phyloP scores from a whole-genome alignment of 2,329 filamentous ascomycete species.

The Trichothecium sympodiale region DNA sequence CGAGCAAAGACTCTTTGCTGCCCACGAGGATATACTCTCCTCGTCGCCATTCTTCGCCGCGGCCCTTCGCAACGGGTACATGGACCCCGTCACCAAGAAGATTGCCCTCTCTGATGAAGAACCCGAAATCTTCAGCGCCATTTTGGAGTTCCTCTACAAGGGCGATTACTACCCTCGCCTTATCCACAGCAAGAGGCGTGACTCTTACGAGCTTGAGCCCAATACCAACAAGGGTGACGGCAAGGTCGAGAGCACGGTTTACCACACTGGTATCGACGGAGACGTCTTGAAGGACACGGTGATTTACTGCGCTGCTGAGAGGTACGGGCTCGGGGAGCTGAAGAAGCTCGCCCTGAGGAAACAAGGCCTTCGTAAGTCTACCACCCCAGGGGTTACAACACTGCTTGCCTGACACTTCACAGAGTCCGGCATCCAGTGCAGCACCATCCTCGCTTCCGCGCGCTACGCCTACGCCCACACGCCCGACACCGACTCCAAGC shows the following conservation, averaged over 20 bases:
- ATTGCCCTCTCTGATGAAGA: constrained; percentile 77
- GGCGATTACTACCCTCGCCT: constrained; percentile 85
- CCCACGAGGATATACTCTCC: constrained; percentile 76
- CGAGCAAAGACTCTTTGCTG: constrained; percentile 79
- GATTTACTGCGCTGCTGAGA: constrained; percentile 81
- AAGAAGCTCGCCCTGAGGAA: constrained; percentile 79
- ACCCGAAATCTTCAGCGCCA: constrained; percentile 80
- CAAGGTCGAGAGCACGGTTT: constrained; percentile 54
- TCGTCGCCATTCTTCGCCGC: constrained; percentile 64
- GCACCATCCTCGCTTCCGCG: constrained; percentile 77
- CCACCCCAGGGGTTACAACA: background rate
- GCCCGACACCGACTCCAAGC: constrained; percentile 79
- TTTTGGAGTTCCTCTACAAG: constrained; percentile 89
- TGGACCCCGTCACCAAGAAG: constrained; percentile 41
- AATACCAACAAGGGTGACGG: constrained; percentile 29
- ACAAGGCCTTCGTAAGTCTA: constrained; percentile 63
- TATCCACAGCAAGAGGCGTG: constrained; percentile 67
- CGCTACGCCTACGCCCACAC: constrained; percentile 84
- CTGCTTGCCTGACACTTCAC: constrained; percentile 3
- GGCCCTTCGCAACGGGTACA: constrained; percentile 22
- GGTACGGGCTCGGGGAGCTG: constrained; percentile 72
- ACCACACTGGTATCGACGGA: constrained; percentile 51
- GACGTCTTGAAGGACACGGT: constrained; percentile 78
- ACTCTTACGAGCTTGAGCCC: constrained; percentile 74
- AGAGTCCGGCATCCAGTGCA: constrained; percentile 71